Evolutionary conservation across 345 rosid genomes (phyloP), one percentile per base, ranked within the genome.

Genomic region (Mallotus nudiflorus): DNA sequence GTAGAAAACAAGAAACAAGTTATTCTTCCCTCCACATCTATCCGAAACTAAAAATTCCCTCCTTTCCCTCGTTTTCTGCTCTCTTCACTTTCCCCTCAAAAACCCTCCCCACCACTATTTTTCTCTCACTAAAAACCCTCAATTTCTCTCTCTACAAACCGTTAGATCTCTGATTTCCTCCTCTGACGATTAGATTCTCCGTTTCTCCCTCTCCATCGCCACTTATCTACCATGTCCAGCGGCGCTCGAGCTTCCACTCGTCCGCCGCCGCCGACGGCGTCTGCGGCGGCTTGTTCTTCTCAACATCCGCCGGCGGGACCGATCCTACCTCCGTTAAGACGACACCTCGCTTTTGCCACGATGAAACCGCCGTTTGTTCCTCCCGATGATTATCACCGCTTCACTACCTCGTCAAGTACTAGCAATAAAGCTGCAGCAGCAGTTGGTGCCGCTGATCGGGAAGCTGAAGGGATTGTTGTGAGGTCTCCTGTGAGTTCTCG

Each of bases 361-460:
- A 88, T 82, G 24, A 90, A 88, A 73, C 95, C 98, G 8, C 87
- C 97, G 29, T 91, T 94, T 68, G 66, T 68, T 58, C 85, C 87
- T 40, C 85, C 88, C 6, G 84, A 88, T 58, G 89, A 84, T 69
- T 91, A 90, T 78, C 91, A 87, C 58, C 88, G 86, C 42, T 94
- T 94, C 77, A 72, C 81, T 29, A 67, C 85, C 52, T 57, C 73
- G 22, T 42, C 46, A 65, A 49, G 73, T 65, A 70, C 56, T 39
- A 66, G 27, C 40, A 69, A 67, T 25, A 46, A 5, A 42, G 72
- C 67, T 39, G 71, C 62, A 70, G 52, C 33, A 68, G 31, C 40
- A 69, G 65, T n/a, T 18, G 31, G 15, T 37, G 71, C 67, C 55
- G 75, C 81, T 72, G 91, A 88, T 84, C 91, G 81, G 64, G 87